Percentiles rank a stretch among this genome's conserved stretches.
Conservation (phyloP, 169 alveolate species). For the Plasmodium knowlesi region DNA sequence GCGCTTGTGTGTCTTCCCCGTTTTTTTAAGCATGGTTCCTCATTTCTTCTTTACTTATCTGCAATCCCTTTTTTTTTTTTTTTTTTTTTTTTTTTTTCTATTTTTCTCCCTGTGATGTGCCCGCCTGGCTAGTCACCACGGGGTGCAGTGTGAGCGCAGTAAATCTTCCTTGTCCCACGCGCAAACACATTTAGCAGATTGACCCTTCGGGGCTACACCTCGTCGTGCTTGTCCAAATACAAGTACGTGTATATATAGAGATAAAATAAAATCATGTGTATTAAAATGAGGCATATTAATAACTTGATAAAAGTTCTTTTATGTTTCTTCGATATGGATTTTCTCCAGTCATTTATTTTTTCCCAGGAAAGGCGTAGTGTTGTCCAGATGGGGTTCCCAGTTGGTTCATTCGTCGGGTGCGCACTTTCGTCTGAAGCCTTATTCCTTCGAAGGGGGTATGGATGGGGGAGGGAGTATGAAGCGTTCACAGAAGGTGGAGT, state of each 20-base stretch:
- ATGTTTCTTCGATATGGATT: constrained; percentile 11
- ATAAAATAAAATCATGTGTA: constrained; percentile 43
- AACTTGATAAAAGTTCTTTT: constrained; percentile 44
- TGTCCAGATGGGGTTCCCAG: background rate
- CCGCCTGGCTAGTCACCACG: background rate
- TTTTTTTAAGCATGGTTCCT: background rate
- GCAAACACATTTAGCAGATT: background rate
- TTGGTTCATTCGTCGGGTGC: background rate
- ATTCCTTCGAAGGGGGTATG: background rate
- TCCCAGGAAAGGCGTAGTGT: background rate
- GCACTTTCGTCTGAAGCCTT: background rate
- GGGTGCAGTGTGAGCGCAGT: background rate
- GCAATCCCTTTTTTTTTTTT: background rate
- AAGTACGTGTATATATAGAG: constrained; percentile 52
- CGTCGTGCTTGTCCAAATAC: constrained; percentile 7
- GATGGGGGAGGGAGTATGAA: background rate
- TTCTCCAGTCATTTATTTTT: constrained; percentile 21
- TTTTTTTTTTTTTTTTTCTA: too few relatives aligned
- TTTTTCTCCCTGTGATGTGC: background rate
- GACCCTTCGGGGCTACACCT: background rate
- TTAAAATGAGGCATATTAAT: constrained; percentile 23
- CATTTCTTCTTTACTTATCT: background rate
- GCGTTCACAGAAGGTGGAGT: background rate
- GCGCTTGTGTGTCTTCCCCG: background rate
- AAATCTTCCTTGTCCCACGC: background rate